A percentile compares a stretch with the other conserved stretches of the same genome.
Evolutionary conservation across 768 basidiomycete genomes (phyloP).

Genomic region (Suillus subalutaceus): DNA sequence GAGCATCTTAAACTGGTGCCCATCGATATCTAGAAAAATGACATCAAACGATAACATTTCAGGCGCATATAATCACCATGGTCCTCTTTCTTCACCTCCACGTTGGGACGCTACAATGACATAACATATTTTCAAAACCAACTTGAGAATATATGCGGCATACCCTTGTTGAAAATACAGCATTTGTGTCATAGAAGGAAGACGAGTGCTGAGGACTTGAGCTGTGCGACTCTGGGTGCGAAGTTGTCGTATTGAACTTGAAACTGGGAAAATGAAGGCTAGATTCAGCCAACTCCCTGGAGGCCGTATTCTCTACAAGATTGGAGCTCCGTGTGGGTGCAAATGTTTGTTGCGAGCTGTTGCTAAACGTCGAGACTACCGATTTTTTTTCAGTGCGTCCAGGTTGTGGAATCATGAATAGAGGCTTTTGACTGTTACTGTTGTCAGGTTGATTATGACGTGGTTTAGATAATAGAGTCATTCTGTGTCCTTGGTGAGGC

Average conservation of each 20-base stretch:
- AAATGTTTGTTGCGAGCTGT: constrained; percentile 16
- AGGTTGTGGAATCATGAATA: constrained; percentile 2
- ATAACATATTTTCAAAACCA: too few species aligned
- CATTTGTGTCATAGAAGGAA: constrained; percentile 8
- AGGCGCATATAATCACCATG: constrained; percentile 29
- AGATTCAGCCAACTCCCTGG: constrained; percentile 13
- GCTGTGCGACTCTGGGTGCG: constrained; percentile 17
- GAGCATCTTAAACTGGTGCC: constrained; percentile 9
- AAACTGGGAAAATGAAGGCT: constrained; percentile 13
- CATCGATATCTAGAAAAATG: constrained; percentile 16
- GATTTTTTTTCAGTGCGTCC: not conserved
- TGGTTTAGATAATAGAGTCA: not conserved
- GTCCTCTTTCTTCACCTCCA: constrained; percentile 14
- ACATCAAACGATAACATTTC: not conserved
- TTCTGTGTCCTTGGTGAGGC: constrained; percentile 1
- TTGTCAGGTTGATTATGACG: constrained; percentile 1
- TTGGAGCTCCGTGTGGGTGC: constrained; percentile 15
- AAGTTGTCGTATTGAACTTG: constrained; percentile 13
- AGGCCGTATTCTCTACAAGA: constrained; percentile 10
- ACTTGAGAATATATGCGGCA: not conserved
- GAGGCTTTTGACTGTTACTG: constrained; percentile 3
- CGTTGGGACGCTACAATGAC: not conserved
- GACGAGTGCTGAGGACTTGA: constrained; percentile 12
- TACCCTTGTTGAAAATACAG: constrained; percentile 15
- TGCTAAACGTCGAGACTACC: constrained; percentile 9